Evolutionary conservation across 2,329 filamentous ascomycete genomes (phyloP), one percentile per base, ranked within the genome.

Genomic region (Fusarium euwallaceae): DNA sequence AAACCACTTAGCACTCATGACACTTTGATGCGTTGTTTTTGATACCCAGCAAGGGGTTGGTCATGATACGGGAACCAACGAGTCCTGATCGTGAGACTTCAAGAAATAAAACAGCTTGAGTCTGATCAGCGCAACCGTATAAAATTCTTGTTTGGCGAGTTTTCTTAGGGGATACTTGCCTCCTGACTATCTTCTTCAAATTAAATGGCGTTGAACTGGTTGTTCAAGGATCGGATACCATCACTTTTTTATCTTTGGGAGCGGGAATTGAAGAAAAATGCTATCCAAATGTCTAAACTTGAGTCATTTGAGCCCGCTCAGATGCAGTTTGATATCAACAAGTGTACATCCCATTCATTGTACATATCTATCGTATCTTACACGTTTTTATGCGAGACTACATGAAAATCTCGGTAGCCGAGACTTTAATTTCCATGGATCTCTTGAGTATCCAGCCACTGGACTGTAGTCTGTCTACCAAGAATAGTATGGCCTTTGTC

Each of bases 401-500:
- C 69, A 77, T 69, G 62, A 53, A 22, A 61, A 61, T 34, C n/a
- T 67, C 60, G 36, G 45, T 7, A 14, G 27, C 43, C 36, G 24
- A 67, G 58, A n/a, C 41, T 41, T 69, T 11, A 58, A 22, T 56
- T 66, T 60, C 53, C 45, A 32, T 48, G 43, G 22, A 27, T 41
- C 65, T 62, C 60, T 71, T 64, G 9, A 37, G 16, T 27, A 36
- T 39, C 61, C 65, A 53, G 27, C 22, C 20, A 66, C 55, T 34
- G 29, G 63, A 58, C 6, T 41, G 67, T 7, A 67, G 41, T 45
- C 55, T 45, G 22, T 79, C 77, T 92, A 98, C 96, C 96, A 99
- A 71, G 93, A 91, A 84, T 97, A 97, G 83, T 97, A 97, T 81
- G 95, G 96, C 78, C 94, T 90, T 86, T 98, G 95, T 39, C 92